Conservation (phyloP, 2,329 filamentous ascomycete genomes). For the Fusarium sp. region DNA sequence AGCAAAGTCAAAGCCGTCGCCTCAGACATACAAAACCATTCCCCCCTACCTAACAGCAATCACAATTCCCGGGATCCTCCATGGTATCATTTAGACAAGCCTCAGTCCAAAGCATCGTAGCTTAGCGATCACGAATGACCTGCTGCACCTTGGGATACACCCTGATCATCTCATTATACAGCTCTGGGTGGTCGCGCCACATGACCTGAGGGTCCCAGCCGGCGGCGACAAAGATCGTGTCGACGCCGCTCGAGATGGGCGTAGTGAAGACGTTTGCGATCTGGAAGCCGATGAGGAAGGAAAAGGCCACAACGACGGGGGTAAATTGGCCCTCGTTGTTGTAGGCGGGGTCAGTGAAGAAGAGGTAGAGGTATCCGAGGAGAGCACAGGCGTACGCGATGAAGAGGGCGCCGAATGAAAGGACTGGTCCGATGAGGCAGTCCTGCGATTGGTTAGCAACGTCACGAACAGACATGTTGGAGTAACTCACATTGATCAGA, state of each 20-base stretch:
- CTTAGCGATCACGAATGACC: slow-evolving; percentile 63
- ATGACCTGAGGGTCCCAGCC: slow-evolving; percentile 77
- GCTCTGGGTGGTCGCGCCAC: slow-evolving; percentile 80
- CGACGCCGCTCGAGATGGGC: slow-evolving; percentile 85
- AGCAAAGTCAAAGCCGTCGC: neutral
- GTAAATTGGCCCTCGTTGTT: slow-evolving; percentile 75
- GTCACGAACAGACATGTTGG: accelerated
- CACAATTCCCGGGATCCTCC: slow-evolving; percentile 6
- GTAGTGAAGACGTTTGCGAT: slow-evolving; percentile 91
- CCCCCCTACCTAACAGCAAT: neutral
- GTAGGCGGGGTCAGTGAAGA: slow-evolving; percentile 82
- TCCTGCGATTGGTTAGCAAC: slow-evolving; percentile 58
- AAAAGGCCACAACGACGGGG: slow-evolving; percentile 80
- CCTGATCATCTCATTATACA: slow-evolving; percentile 80
- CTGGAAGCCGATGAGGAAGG: slow-evolving; percentile 90
- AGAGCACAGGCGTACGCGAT: slow-evolving; percentile 85
- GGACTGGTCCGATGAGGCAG: slow-evolving; percentile 78
- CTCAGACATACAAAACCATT: neutral
- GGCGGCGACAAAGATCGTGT: slow-evolving; percentile 87
- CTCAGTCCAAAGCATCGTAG: neutral
- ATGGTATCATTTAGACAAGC: slow-evolving; percentile 26
- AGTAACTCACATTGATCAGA: slow-evolving; percentile 70
- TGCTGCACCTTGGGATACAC: slow-evolving; percentile 87
- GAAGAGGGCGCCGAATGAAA: slow-evolving; percentile 82
- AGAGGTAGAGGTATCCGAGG: slow-evolving; percentile 85